These are phyloP conservation scores for Monilinia polystroma DNA, from an alignment of 2,329 filamentous ascomycete genomes.

Conservation along the genomic window DNA sequence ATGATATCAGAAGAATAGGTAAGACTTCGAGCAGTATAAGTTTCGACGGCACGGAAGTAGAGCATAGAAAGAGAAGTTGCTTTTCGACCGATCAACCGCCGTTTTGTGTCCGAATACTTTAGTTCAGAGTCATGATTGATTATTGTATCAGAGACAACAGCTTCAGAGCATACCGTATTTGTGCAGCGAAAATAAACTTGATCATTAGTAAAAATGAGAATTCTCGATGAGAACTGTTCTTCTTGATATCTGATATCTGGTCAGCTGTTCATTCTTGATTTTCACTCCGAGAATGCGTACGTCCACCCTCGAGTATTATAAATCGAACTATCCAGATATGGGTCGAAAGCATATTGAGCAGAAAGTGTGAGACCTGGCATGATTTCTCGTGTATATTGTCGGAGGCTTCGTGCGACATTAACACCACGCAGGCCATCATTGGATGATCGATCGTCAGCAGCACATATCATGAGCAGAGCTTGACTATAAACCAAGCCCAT, in stretches of 20 bases:
- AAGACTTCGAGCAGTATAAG: not conserved
- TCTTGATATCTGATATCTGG: conserved; percentile 17
- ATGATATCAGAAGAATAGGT: conserved; percentile 6
- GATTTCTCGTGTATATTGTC: conserved; percentile 6
- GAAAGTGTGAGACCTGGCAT: not conserved
- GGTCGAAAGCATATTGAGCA: conserved; percentile 4
- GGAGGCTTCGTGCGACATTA: not conserved
- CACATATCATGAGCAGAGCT: conserved; percentile 17
- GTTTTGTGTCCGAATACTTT: not conserved
- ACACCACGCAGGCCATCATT: conserved; percentile 4
- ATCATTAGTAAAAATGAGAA: conserved; percentile 22
- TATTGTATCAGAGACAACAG: not conserved
- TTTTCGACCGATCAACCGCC: conserved; percentile 7
- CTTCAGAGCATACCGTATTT: conserved; percentile 14
- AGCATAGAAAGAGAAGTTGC: conserved; percentile 12
- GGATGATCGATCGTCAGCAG: conserved; percentile 4
- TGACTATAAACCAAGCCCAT: conserved; percentile 19
- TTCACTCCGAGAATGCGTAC: not conserved
- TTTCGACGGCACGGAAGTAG: conserved; percentile 14
- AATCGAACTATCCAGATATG: not conserved
- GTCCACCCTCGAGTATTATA: conserved; percentile 14
- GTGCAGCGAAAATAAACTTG: conserved; percentile 20
- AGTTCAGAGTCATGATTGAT: not conserved
- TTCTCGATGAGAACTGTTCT: conserved; percentile 19
- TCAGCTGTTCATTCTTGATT: not conserved